These are phyloP conservation scores for Lasiodiplodia gonubiensis DNA, from an alignment of 2,329 filamentous ascomycete genomes.

Conservation along the genomic window DNA sequence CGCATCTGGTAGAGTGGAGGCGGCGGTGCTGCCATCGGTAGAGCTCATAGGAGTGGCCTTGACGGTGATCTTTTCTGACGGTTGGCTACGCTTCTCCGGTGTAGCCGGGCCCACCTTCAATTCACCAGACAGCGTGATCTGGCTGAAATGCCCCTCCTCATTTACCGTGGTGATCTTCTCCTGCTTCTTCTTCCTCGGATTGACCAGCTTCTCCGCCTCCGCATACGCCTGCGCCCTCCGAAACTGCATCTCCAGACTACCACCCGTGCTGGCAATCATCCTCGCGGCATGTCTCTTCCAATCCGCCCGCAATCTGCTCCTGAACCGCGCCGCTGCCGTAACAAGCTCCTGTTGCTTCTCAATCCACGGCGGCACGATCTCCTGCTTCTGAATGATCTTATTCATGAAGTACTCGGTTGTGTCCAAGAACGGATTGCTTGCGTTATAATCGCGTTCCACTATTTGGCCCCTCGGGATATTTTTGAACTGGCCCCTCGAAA, in stretches of 20 bases:
- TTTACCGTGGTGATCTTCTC: conserved; percentile 54
- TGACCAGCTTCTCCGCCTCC: conserved; percentile 70
- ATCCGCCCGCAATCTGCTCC: conserved; percentile 74
- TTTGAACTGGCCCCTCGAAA: conserved; percentile 86
- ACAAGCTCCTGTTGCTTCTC: conserved; percentile 95
- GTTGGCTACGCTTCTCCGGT: conserved; percentile 16
- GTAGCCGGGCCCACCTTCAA: conserved; percentile 41
- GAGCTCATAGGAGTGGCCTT: conserved; percentile 42
- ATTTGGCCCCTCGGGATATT: conserved; percentile 81
- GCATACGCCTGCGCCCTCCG: conserved; percentile 74
- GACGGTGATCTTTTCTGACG: conserved; percentile 43
- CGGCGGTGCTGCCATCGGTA: conserved; percentile 20
- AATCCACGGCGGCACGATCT: conserved; percentile 96
- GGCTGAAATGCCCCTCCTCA: conserved; percentile 53
- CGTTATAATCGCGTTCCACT: conserved; percentile 80
- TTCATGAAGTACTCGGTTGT: conserved; percentile 99
- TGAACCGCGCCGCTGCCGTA: conserved; percentile 71
- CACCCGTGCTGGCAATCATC: conserved; percentile 78
- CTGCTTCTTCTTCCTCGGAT: conserved; percentile 53
- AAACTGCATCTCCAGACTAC: conserved; percentile 75
- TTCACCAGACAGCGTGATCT: conserved; percentile 54
- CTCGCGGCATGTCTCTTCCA: conserved; percentile 85
- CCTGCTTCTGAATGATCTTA: conserved; percentile 95
- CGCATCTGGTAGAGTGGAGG: conserved; percentile 33
- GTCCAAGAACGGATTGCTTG: conserved; percentile 87